Percentiles rank a stretch among this genome's conserved stretches.
These are phyloP conservation scores for Mycena belliarum DNA, from an alignment of 768 basidiomycete genomes.

Conservation along the genomic window DNA sequence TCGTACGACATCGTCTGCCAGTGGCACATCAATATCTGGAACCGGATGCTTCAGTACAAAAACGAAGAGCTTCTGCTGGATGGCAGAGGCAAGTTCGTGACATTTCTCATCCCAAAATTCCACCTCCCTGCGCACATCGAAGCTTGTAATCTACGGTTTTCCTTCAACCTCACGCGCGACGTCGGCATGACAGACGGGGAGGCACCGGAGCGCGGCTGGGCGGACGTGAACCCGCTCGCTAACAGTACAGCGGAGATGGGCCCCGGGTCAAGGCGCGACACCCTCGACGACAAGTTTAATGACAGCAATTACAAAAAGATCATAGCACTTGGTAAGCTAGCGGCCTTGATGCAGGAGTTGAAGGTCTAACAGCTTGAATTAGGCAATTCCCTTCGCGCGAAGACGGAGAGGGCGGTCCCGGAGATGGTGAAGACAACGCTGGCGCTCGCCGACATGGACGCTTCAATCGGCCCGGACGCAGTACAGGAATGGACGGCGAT, in stretches of 20 bases:
- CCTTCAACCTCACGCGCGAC: not conserved
- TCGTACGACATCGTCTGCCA: conserved; percentile 12
- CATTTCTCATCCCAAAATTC: not conserved
- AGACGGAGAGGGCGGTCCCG: not conserved
- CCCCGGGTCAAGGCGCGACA: conserved; percentile 8
- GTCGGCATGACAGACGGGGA: not conserved
- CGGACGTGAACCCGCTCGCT: conserved; percentile 30
- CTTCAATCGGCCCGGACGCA: not conserved
- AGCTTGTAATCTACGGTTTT: not conserved
- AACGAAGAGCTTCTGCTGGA: not conserved
- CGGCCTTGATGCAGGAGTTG: not conserved
- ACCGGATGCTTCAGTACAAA: not conserved
- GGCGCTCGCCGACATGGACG: not conserved
- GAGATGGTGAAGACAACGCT: not conserved
- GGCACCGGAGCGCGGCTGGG: conserved; percentile 30
- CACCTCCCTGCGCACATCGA: not conserved
- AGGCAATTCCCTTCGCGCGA: not conserved
- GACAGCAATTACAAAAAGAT: conserved; percentile 2
- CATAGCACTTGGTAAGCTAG: not conserved
- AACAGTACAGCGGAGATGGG: conserved; percentile 41
- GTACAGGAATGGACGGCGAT: not conserved
- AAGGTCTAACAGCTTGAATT: not conserved
- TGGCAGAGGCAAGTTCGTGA: not conserved
- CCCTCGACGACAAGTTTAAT: not conserved
- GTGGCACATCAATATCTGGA: not conserved